Evolutionary conservation across 148 eudicot species (phyloP).

Genomic region (Fallopia convolvulus): DNA sequence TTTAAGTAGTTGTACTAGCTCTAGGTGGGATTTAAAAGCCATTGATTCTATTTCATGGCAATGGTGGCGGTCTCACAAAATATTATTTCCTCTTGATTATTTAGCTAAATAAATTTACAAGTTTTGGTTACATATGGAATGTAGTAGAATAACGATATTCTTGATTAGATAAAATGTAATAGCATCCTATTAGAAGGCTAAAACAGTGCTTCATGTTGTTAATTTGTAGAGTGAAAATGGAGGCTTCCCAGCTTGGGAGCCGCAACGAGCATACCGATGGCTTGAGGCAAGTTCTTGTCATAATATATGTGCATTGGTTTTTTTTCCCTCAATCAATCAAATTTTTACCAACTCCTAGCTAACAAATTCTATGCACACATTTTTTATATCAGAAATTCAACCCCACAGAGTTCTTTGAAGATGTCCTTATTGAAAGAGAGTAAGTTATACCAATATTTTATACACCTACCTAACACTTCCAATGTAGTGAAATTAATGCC

Average conservation of each 20-base stretch:
- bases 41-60: too few relatives aligned
- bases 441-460: constrained; percentile 15
- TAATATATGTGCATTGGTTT: neutral
- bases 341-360: neutral
- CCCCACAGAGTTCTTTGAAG: constrained; percentile 54
- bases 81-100: too few relatives aligned
- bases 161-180: too few relatives aligned
- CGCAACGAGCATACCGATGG: constrained; percentile 43
- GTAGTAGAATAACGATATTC: too few relatives aligned
- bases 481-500: too few relatives aligned
- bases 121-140: too few relatives aligned
- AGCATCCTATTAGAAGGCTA: neutral
- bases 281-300: constrained; percentile 28
- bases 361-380: neutral
- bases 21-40: too few relatives aligned
- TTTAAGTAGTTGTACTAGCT: too few relatives aligned
- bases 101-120: too few relatives aligned
- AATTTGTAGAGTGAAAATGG: constrained; percentile 35
- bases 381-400: constrained; percentile 38
- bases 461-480: too few relatives aligned
- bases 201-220: neutral
- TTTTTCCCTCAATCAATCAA: neutral
- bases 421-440: constrained; percentile 53
- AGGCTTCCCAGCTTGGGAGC: constrained; percentile 58
- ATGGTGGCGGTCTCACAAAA: too few relatives aligned